Conservation (phyloP, 208 protist species). For the Leptomonas pyrrhocoris region DNA sequence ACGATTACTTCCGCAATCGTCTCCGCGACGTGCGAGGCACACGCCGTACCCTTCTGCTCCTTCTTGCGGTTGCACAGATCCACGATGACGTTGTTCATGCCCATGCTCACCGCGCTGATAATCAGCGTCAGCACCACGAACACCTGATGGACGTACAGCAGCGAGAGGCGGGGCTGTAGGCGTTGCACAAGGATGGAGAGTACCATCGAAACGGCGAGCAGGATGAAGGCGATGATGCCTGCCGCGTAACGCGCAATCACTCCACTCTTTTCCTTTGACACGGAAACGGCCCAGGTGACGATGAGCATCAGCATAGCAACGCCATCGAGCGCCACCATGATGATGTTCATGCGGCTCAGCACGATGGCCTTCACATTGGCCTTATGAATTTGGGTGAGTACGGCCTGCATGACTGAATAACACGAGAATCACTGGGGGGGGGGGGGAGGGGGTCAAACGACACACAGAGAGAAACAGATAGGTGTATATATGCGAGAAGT, state of each 20-base stretch:
- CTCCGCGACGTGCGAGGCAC: slow-evolving; percentile 66
- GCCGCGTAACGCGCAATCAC: slow-evolving; percentile 56
- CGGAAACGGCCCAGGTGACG: slow-evolving; percentile 59
- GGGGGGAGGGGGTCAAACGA: neutral
- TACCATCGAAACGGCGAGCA: slow-evolving; percentile 58
- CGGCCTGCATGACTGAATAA: slow-evolving; percentile 57
- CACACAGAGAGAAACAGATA: no score
- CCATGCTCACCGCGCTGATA: slow-evolving; percentile 71
- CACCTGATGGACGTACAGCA: slow-evolving; percentile 78
- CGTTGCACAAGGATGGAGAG: slow-evolving; percentile 65
- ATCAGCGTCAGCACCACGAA: slow-evolving; percentile 69
- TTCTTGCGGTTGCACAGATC: slow-evolving; percentile 60
- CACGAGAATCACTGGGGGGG: slow-evolving; percentile 11
- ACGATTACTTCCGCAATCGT: slow-evolving; percentile 70
- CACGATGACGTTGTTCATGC: slow-evolving; percentile 82
- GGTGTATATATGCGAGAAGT: no score
- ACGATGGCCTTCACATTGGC: slow-evolving; percentile 80
- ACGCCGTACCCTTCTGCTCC: slow-evolving; percentile 37
- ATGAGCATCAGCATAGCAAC: slow-evolving; percentile 74
- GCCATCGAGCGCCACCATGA: slow-evolving; percentile 55
- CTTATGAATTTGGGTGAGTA: slow-evolving; percentile 65
- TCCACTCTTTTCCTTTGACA: slow-evolving; percentile 52
- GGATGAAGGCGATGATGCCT: slow-evolving; percentile 64
- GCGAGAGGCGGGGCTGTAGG: slow-evolving; percentile 56
- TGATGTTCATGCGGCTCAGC: slow-evolving; percentile 69